Base-by-base conservation (phyloP, 805 yeast genomes). In the Ogataea chonburiensis region DNA sequence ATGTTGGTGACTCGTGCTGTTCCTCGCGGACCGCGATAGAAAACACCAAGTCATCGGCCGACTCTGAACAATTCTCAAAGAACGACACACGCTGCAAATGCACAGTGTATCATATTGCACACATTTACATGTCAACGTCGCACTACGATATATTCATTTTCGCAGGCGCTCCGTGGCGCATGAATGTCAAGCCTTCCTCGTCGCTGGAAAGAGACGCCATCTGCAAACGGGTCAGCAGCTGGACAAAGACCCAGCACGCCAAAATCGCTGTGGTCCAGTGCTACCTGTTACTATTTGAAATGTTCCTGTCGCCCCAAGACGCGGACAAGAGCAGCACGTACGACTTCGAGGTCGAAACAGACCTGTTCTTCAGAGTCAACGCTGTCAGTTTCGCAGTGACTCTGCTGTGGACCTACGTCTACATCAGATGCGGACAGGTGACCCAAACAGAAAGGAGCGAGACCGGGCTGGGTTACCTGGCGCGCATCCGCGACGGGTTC, bases 111-210 rank as follows among this genome's bases (percentile, higher is more conserved):
- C 89, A 86, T 53, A 67, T 83, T 63, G 77, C 86, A 1, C 89
- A 83, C 52, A 75, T 84, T 11, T 73, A 79, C 28, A 72, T 86
- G 54, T 75, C 85, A 34, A 71, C 82, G 18, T 79, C 84, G 38
- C 86, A 84, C 45, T 80, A 83, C 57, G 95, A 86, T 57, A 76
- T 84, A 39, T 83, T 83, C 36, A 79, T 84, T 5, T 81, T 68
- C 56, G 81, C 89, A 2, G 96, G 96, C 1, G 84, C 87, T 6
- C 93, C 93, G 1, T 76, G 82, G 62, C 73, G 88, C 50, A 79
- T 83, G 80, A 83, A 76, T 50, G 86, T 80, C 22, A 66, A 65
- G 24, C 78, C 83, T 8, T 73, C 76, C 5, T 62, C 64, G 7
- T 53, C 63, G 1, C 80, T 75, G 39, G 64, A 59, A 24, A 70